Conservation (phyloP, 2,329 filamentous ascomycete genomes). For the Pestalotiopsis sp. region DNA sequence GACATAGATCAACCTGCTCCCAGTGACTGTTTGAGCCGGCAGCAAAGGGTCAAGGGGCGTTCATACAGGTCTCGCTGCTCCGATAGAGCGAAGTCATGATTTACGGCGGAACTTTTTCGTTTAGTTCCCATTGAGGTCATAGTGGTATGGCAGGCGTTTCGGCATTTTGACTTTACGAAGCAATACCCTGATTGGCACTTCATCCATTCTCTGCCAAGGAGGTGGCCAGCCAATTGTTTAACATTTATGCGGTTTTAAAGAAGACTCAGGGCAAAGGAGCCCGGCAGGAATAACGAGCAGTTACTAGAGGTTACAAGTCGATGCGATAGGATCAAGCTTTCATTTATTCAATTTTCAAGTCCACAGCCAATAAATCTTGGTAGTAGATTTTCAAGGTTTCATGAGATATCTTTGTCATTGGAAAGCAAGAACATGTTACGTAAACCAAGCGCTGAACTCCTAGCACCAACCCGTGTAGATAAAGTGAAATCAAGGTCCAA, state of each 20-base stretch:
- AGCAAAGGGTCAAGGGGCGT: neutral
- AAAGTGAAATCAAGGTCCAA: constrained; percentile 54
- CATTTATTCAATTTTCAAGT: neutral
- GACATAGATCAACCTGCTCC: no score
- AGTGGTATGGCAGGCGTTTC: neutral
- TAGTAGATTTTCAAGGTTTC: neutral
- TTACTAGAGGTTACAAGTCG: neutral
- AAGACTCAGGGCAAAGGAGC: neutral
- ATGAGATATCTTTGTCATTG: neutral
- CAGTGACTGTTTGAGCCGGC: no score
- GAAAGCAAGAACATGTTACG: neutral
- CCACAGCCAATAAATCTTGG: neutral
- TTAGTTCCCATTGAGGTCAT: neutral
- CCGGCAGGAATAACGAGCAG: neutral
- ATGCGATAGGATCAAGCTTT: neutral
- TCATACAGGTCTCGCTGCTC: neutral
- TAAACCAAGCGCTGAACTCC: neutral
- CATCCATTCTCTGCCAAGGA: neutral
- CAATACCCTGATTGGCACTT: neutral
- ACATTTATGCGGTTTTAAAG: neutral
- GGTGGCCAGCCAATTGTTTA: neutral
- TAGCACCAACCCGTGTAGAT: neutral
- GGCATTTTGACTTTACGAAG: neutral
- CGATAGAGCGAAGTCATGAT: neutral
- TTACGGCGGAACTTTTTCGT: neutral